Evolutionary conservation across 768 basidiomycete species (phyloP).

Genomic region (Lentinus brumalis): DNA sequence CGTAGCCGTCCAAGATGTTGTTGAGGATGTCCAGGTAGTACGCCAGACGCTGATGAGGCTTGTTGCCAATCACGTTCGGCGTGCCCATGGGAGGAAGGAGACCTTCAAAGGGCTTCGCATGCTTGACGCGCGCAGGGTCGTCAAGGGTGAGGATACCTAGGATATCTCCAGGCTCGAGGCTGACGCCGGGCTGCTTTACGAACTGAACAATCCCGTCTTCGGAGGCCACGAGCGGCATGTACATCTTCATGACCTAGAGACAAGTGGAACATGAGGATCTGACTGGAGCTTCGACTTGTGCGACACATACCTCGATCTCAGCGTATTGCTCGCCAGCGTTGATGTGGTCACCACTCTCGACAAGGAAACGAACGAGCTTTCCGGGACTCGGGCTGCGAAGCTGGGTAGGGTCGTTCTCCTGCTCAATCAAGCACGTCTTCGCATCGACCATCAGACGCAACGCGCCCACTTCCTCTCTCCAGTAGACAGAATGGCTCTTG

Average conservation of each 20-base stretch:
- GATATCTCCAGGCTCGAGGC: slow-evolving; percentile 95
- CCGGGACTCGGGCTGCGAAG: slow-evolving; percentile 94
- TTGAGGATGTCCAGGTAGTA: slow-evolving; percentile 75
- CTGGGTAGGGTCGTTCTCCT: slow-evolving; percentile 99
- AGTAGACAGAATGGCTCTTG: slow-evolving; percentile 96
- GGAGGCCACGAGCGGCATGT: slow-evolving; percentile 93
- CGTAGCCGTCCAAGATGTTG: slow-evolving; percentile 95
- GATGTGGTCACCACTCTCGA: slow-evolving; percentile 97
- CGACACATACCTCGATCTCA: slow-evolving; percentile 84
- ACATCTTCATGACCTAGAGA: slow-evolving; percentile 95
- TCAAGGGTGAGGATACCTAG: slow-evolving; percentile 96
- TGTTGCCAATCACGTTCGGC: slow-evolving; percentile 84
- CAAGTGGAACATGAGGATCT: not conserved
- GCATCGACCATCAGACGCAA: slow-evolving; percentile 91
- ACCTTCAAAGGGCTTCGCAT: slow-evolving; percentile 97
- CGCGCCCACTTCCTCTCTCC: slow-evolving; percentile 97
- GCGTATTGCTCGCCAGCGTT: slow-evolving; percentile 97
- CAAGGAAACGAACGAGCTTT: slow-evolving; percentile 90
- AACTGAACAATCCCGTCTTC: slow-evolving; percentile 95
- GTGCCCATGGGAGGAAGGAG: slow-evolving; percentile 86
- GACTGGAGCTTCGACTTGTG: not conserved
- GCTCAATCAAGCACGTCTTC: slow-evolving; percentile 97
- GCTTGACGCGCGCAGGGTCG: slow-evolving; percentile 94
- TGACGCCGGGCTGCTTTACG: slow-evolving; percentile 98
- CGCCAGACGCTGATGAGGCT: slow-evolving; percentile 83